phyloP scores from a whole-genome alignment of 2,329 filamentous ascomycete genomes.

The Amauroascus verrucosus region DNA sequence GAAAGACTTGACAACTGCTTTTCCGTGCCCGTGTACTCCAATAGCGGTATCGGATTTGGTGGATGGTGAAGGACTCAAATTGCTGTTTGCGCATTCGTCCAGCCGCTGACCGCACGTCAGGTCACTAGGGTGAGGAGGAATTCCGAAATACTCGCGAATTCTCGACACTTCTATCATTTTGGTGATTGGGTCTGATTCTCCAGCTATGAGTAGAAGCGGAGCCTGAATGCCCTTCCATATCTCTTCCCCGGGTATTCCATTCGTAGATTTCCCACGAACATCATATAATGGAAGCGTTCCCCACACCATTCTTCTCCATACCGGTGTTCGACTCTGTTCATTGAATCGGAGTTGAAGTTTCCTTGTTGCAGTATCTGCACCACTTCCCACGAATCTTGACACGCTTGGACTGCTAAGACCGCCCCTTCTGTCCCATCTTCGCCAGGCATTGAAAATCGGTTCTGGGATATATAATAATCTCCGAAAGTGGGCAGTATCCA shows the following conservation, averaged over 20 bases:
- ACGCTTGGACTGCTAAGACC: slow-evolving; percentile 71
- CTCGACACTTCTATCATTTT: slow-evolving; percentile 59
- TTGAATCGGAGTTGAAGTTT: slow-evolving; percentile 48
- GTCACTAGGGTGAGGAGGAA: background rate
- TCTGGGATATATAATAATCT: slow-evolving; percentile 57
- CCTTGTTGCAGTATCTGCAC: slow-evolving; percentile 33
- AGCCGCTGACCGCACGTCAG: background rate
- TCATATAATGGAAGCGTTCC: slow-evolving; percentile 57
- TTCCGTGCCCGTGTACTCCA: slow-evolving; percentile 38
- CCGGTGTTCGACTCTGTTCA: slow-evolving; percentile 66
- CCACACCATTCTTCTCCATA: slow-evolving; percentile 72
- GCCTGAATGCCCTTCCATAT: slow-evolving; percentile 62
- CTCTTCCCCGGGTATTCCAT: slow-evolving; percentile 58
- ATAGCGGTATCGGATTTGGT: slow-evolving; percentile 19
- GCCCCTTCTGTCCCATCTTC: slow-evolving; percentile 67
- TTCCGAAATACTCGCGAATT: slow-evolving; percentile 42
- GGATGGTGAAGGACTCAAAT: slow-evolving; percentile 2
- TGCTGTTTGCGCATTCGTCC: background rate
- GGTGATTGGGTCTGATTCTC: slow-evolving; percentile 65
- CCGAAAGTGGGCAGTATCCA: slow-evolving; percentile 43
- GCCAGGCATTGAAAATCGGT: slow-evolving; percentile 61
- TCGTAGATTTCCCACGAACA: slow-evolving; percentile 41
- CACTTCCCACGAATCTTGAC: slow-evolving; percentile 52
- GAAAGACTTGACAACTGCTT: slow-evolving; percentile 51
- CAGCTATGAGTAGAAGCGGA: slow-evolving; percentile 69